phyloP scores from a whole-genome alignment of 2,329 filamentous ascomycete genomes.

The Pestalotiopsis sp. region DNA sequence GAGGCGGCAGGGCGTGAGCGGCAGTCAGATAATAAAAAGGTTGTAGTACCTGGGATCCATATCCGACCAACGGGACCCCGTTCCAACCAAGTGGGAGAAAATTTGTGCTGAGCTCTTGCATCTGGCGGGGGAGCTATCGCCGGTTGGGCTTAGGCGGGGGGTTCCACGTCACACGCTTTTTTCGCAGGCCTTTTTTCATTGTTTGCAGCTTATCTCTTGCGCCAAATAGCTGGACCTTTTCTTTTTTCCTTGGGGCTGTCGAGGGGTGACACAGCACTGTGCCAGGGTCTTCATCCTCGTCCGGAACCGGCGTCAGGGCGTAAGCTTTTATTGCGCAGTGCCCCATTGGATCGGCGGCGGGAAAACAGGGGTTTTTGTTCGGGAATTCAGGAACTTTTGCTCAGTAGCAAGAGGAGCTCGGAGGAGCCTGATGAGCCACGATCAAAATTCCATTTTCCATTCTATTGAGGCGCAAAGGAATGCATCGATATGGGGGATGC shows the following conservation, averaged over 20 bases:
- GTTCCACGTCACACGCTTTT: slow-evolving; percentile 1
- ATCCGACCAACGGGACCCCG: background rate
- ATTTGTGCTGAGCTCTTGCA: slow-evolving; percentile 8
- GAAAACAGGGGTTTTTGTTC: background rate
- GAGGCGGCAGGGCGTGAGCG: slow-evolving; percentile 1
- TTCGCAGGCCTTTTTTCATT: background rate
- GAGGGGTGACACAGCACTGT: background rate
- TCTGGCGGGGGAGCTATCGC: slow-evolving; percentile 8
- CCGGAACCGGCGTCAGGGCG: slow-evolving; percentile 3
- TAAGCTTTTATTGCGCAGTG: background rate
- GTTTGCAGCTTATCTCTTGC: background rate
- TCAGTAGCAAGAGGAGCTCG: background rate
- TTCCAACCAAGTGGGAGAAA: slow-evolving; percentile 10
- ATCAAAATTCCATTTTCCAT: background rate
- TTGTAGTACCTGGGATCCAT: background rate
- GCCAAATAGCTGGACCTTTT: background rate
- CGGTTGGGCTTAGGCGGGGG: background rate
- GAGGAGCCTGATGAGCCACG: background rate
- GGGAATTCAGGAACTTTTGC: background rate
- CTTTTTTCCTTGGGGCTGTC: background rate
- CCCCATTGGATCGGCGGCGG: slow-evolving; percentile 3
- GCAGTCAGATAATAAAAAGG: background rate
- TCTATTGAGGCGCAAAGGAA: background rate
- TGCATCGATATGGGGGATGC: background rate
- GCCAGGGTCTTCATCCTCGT: background rate